These are phyloP conservation scores for Hypoxylon lienhwacheense DNA, from an alignment of 495 filamentous ascomycete species.

Conservation along the genomic window DNA sequence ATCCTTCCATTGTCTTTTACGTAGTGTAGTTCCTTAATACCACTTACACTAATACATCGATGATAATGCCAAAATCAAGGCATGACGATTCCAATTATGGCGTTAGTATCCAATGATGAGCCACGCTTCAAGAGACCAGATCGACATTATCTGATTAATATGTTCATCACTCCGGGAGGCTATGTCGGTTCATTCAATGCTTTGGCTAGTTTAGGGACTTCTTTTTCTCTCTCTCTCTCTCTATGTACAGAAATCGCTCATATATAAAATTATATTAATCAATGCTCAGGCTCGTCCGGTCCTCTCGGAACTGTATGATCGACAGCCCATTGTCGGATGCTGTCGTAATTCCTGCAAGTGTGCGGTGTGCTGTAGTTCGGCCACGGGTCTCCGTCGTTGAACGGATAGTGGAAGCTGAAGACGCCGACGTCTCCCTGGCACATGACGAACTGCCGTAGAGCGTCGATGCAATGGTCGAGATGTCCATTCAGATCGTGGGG, in stretches of 20 bases:
- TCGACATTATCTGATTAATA: too few species aligned
- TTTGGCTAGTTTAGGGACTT: too few species aligned
- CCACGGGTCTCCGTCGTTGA: constrained; percentile 48
- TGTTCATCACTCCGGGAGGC: too few species aligned
- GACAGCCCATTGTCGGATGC: constrained; percentile 51
- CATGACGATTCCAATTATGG: too few species aligned
- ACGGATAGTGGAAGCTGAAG: constrained; percentile 51
- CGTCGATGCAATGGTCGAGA: constrained; percentile 55
- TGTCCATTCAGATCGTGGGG: constrained; percentile 39
- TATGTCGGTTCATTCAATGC: too few species aligned
- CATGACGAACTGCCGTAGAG: constrained; percentile 53
- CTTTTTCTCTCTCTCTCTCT: too few species aligned
- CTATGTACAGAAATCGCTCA: not conserved
- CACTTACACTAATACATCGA: too few species aligned
- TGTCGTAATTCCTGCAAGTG: constrained; percentile 54
- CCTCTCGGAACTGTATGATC: constrained; percentile 51
- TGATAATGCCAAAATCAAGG: too few species aligned
- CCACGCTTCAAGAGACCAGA: too few species aligned
- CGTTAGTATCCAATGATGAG: not conserved
- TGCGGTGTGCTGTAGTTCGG: constrained; percentile 53
- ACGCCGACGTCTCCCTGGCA: constrained; percentile 54
- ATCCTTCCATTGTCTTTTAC: too few species aligned
- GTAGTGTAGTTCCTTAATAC: too few species aligned
- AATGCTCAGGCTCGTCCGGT: constrained; percentile 35
- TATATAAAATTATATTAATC: constrained; percentile 14